Percentiles rank a stretch among this genome's conserved stretches.
Evolutionary conservation across 2,329 filamentous ascomycete species (phyloP).

Genomic region (Lecanoromycetidae sp.): DNA sequence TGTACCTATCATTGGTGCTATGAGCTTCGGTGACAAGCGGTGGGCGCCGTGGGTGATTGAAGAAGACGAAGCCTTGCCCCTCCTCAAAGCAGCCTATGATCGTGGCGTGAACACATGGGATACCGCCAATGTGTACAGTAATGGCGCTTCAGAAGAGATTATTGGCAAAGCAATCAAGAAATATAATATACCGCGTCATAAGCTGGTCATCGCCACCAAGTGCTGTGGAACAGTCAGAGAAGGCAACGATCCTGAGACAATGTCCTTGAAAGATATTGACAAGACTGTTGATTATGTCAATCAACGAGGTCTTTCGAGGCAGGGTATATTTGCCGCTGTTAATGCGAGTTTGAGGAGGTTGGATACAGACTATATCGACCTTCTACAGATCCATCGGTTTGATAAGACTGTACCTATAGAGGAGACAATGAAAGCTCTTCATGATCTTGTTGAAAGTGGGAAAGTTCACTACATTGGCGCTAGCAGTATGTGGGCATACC

Average conservation of each 20-base stretch:
- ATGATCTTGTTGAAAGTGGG: constrained; percentile 28
- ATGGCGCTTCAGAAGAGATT: constrained; percentile 54
- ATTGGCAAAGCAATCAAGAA: constrained; percentile 54
- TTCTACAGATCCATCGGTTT: constrained; percentile 36
- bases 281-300: constrained; percentile 16
- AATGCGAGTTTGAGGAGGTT: constrained; percentile 37
- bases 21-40: constrained; percentile 31
- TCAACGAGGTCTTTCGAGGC: constrained; percentile 40
- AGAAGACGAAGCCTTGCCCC: constrained; percentile 33
- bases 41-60: constrained; percentile 16
- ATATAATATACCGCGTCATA: constrained; percentile 52
- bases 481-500: constrained; percentile 25
- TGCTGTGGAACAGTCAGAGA: constrained; percentile 42
- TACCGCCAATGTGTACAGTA: constrained; percentile 29
- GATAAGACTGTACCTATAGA: constrained; percentile 35
- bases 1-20: constrained; percentile 44
- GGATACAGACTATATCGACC: constrained; percentile 35
- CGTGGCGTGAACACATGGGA: constrained; percentile 45
- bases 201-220: constrained; percentile 55
- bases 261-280: constrained; percentile 9
- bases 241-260: constrained; percentile 9
- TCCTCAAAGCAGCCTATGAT: constrained; percentile 54
- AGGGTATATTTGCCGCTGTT: constrained; percentile 50
- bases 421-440: constrained; percentile 38
- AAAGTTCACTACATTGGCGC: constrained; percentile 28